A percentile compares a stretch with the other conserved stretches of the same genome.
Evolutionary conservation across 1,139 yeast species (phyloP).

Genomic region (Ogataea hybrid): DNA sequence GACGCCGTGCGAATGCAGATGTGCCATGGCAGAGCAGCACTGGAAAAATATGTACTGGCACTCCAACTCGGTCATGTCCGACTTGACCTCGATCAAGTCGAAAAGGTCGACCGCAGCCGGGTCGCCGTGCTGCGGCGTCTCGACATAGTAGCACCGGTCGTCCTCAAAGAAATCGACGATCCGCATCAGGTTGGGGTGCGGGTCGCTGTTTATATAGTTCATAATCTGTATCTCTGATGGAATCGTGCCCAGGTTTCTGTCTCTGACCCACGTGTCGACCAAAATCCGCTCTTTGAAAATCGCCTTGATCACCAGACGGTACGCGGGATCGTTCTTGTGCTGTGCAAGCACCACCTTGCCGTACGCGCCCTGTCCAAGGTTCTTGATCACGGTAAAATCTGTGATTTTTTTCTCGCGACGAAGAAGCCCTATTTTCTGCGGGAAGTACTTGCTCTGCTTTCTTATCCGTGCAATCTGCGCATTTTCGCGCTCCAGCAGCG

Average conservation of each 20-base stretch:
- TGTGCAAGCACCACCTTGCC: constrained; percentile 86
- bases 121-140: constrained; percentile 83
- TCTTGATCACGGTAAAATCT: constrained; percentile 69
- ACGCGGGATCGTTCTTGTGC: constrained; percentile 58
- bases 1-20: constrained; percentile 80
- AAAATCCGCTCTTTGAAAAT: constrained; percentile 89
- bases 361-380: constrained; percentile 95
- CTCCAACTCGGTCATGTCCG: constrained; percentile 74
- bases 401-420: constrained; percentile 65
- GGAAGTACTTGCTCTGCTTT: constrained; percentile 46
- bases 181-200: constrained; percentile 84
- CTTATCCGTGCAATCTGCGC: constrained; percentile 39
- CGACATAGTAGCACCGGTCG: constrained; percentile 81
- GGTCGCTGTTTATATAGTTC: constrained; percentile 70
- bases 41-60: constrained; percentile 78
- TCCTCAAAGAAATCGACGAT: constrained; percentile 92
- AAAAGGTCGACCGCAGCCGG: constrained; percentile 91
- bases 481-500: constrained; percentile 44
- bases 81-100: constrained; percentile 83
- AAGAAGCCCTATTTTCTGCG: constrained; percentile 53
- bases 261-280: constrained; percentile 97
- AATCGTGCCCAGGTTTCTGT: constrained; percentile 83
- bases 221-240: constrained; percentile 94
- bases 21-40: constrained; percentile 71
- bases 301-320: constrained; percentile 78